Percentiles rank a stretch among this genome's conserved stretches.
Conservation (phyloP, 73 alveolate genomes). For the Paramecium octaurelia region DNA sequence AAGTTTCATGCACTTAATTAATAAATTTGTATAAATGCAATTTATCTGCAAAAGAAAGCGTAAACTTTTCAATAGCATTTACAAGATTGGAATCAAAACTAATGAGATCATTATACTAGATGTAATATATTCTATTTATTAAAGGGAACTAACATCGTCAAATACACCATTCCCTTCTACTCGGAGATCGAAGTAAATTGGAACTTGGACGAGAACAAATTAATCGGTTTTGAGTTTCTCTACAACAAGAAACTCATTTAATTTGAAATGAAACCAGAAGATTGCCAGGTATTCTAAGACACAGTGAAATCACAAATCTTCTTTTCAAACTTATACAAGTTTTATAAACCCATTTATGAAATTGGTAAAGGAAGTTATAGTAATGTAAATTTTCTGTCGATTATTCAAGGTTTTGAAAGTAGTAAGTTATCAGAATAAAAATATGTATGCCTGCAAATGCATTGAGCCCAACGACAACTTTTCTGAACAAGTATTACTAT, state of each 20-base stretch:
- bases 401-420: neutral
- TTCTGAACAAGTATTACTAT: neutral
- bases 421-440: neutral
- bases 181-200: neutral
- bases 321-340: neutral
- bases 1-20: neutral
- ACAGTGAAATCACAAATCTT: neutral
- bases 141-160: neutral
- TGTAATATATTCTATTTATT: neutral
- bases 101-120: neutral
- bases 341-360: conserved; percentile 15
- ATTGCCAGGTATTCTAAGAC: neutral
- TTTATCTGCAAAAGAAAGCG: neutral
- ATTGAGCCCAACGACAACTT: neutral
- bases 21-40: neutral
- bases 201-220: neutral
- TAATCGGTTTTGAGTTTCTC: neutral
- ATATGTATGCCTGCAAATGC: neutral
- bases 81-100: neutral
- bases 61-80: neutral
- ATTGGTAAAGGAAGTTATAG: conserved; percentile 5
- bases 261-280: neutral
- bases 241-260: neutral
- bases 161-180: neutral
- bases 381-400: neutral